phyloP scores from a whole-genome alignment of 192 early-diverging fungal species.

The Bifiguratus adelaidae region DNA sequence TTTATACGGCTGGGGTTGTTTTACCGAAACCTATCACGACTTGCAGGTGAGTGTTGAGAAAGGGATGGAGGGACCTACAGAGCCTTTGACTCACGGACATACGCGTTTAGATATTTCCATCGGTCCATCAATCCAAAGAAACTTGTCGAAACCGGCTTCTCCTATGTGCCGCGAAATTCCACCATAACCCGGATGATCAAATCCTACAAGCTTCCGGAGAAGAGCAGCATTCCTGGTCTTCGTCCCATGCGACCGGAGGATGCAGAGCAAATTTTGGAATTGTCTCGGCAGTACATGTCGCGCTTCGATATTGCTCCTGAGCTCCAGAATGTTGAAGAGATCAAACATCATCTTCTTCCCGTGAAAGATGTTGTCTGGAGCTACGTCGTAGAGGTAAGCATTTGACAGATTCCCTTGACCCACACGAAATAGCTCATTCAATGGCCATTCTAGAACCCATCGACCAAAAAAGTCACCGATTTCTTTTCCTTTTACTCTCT shows the following conservation, averaged over 20 bases:
- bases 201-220: constrained; percentile 53
- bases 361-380: constrained; percentile 79
- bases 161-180: constrained; percentile 58
- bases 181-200: constrained; percentile 67
- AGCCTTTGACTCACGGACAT: background rate
- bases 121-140: constrained; percentile 92
- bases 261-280: constrained; percentile 53
- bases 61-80: background rate
- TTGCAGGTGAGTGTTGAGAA: constrained; percentile 30
- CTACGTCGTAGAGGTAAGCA: constrained; percentile 79
- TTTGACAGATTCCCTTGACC: no score
- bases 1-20: constrained; percentile 88
- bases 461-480: constrained; percentile 62
- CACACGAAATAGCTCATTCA: no score
- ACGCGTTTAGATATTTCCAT: constrained; percentile 70
- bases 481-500: constrained; percentile 94
- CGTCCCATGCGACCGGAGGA: constrained; percentile 74
- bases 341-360: constrained; percentile 87
- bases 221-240: constrained; percentile 56
- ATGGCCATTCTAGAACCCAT: constrained; percentile 24
- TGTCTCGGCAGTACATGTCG: constrained; percentile 69
- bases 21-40: constrained; percentile 84
- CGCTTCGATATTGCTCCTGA: constrained; percentile 57
- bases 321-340: constrained; percentile 73
- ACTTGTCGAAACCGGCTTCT: constrained; percentile 88